Evolutionary conservation across 2,329 filamentous ascomycete species (phyloP).

Genomic region (Aspergillus japonicus): DNA sequence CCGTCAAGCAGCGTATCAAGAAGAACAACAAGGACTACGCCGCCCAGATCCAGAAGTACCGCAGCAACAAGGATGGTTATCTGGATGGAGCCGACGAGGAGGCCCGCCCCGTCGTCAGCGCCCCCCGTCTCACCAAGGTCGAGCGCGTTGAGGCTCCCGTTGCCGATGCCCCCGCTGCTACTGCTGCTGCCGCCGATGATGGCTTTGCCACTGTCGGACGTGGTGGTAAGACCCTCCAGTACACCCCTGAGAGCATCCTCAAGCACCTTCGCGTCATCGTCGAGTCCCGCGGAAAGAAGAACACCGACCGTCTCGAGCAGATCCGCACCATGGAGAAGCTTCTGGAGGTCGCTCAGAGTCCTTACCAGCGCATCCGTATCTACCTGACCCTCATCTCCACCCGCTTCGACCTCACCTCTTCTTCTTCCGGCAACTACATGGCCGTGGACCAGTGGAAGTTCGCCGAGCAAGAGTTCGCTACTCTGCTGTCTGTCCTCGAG

Average conservation of each 20-base stretch:
- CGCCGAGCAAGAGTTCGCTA: slow-evolving; percentile 80
- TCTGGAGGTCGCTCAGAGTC: slow-evolving; percentile 79
- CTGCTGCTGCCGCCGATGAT: slow-evolving; percentile 65
- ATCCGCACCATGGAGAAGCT: slow-evolving; percentile 98
- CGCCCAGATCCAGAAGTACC: slow-evolving; percentile 81
- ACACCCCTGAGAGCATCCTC: slow-evolving; percentile 96
- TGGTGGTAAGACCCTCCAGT: slow-evolving; percentile 83
- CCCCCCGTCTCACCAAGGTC: slow-evolving; percentile 52
- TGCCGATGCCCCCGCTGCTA: slow-evolving; percentile 43
- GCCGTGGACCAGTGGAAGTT: slow-evolving; percentile 95
- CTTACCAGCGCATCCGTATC: slow-evolving; percentile 92
- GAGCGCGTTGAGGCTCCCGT: slow-evolving; percentile 49
- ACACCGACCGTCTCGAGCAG: slow-evolving; percentile 91
- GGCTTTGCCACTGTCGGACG: slow-evolving; percentile 87
- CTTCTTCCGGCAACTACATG: slow-evolving; percentile 74
- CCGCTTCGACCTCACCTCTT: slow-evolving; percentile 85
- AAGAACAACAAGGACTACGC: slow-evolving; percentile 97
- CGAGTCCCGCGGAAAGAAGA: slow-evolving; percentile 97
- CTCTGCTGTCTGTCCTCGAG: slow-evolving; percentile 76
- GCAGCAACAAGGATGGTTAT: slow-evolving; percentile 78
- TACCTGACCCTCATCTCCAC: slow-evolving; percentile 89
- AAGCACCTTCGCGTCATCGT: slow-evolving; percentile 93
- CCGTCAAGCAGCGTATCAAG: slow-evolving; percentile 96
- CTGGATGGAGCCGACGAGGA: slow-evolving; percentile 83
- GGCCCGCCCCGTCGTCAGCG: slow-evolving; percentile 50